A percentile compares a stretch with the other conserved stretches of the same genome.
phyloP scores from a whole-genome alignment of 2,329 filamentous ascomycete species.

The Daldinia eschscholtzii region DNA sequence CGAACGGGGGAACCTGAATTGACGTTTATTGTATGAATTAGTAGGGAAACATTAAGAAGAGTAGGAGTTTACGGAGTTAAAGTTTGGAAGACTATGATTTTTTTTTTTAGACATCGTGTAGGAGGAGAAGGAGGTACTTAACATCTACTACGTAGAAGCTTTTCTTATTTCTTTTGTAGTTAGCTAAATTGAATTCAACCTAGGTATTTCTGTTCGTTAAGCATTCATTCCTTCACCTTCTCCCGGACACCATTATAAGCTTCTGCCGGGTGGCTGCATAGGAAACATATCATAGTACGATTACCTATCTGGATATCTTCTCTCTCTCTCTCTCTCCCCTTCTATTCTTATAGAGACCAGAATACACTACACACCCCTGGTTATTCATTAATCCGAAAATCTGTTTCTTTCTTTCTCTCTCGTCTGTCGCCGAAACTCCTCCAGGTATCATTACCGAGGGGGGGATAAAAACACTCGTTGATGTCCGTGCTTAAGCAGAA shows the following conservation, averaged over 20 bases:
- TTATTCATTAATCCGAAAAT: slow-evolving; percentile 14
- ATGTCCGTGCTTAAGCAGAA: slow-evolving; percentile 13
- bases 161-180: slow-evolving; percentile 15
- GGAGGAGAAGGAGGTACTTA: slow-evolving; percentile 4
- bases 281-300: slow-evolving; percentile 10
- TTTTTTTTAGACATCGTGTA: not conserved
- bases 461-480: slow-evolving; percentile 17
- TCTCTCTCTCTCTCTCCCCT: slow-evolving; percentile 1
- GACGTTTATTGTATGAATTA: not conserved
- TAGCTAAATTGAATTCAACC: not conserved
- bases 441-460: slow-evolving; percentile 36
- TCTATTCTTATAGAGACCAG: not conserved
- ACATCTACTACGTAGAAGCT: slow-evolving; percentile 24
- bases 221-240: not conserved
- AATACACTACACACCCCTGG: slow-evolving; percentile 1
- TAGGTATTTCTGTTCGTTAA: not conserved
- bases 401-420: slow-evolving; percentile 27
- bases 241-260: slow-evolving; percentile 2
- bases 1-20: not conserved
- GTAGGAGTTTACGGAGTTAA: not conserved
- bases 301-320: slow-evolving; percentile 13
- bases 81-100: not conserved
- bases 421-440: slow-evolving; percentile 33
- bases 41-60: not conserved
- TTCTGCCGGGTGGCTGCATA: not conserved